phyloP scores from a whole-genome alignment of 2,329 filamentous ascomycete species.

The Paraphaeosphaeria sporulosa region DNA sequence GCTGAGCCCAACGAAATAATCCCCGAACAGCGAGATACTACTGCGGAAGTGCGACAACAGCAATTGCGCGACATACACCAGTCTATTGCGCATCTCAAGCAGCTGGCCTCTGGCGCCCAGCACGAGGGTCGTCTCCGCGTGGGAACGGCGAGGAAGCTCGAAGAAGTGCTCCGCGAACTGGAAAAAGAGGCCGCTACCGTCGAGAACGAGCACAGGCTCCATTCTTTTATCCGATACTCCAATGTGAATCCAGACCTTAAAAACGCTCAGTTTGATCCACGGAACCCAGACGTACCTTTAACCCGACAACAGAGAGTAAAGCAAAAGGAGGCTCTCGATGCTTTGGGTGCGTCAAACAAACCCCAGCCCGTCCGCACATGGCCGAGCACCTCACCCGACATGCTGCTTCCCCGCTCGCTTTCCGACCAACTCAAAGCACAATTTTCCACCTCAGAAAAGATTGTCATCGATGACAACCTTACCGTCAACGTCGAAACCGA shows the following conservation, averaged over 20 bases:
- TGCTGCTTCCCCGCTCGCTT: background rate
- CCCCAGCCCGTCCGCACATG: constrained; percentile 13
- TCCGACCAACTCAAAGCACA: constrained; percentile 21
- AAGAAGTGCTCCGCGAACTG: constrained; percentile 2
- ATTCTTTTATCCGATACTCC: background rate
- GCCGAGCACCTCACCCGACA: constrained; percentile 11
- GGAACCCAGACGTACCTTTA: background rate
- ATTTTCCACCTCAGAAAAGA: constrained; percentile 17
- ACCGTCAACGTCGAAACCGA: constrained; percentile 26
- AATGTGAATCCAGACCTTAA: background rate
- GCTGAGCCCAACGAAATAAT: background rate
- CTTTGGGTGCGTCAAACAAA: constrained; percentile 9
- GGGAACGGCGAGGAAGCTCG: background rate
- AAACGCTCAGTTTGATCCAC: too few species aligned
- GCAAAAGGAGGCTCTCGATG: background rate
- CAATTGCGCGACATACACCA: constrained; percentile 14
- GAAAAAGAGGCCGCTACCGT: background rate
- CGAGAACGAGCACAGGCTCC: too few species aligned
- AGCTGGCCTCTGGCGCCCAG: background rate
- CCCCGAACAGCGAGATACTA: background rate
- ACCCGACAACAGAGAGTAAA: background rate
- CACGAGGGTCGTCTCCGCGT: background rate
- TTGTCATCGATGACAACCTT: constrained; percentile 29
- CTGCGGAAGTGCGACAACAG: background rate
- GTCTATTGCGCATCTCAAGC: constrained; percentile 15